A percentile compares a stretch with the other conserved stretches of the same genome.
phyloP scores from a whole-genome alignment of 208 protist genomes.

The Kentomonas sorsogonicus region DNA sequence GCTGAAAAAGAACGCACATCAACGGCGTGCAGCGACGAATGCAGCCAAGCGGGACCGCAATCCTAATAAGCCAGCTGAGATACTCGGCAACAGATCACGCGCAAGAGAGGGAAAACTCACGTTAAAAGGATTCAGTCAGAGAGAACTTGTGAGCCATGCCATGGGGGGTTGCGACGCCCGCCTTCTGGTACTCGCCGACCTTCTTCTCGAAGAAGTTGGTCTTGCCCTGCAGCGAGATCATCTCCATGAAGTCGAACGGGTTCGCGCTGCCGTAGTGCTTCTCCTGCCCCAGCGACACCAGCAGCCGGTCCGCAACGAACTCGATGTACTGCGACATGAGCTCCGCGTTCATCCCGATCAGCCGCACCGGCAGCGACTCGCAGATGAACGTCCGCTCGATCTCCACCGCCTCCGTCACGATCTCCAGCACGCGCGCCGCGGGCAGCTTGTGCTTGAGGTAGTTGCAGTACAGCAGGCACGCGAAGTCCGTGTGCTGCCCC shows the following conservation, averaged over 20 bases:
- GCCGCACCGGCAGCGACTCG: conserved; percentile 95
- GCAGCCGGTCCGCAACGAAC: conserved; percentile 98
- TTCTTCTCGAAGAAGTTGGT: conserved; percentile 99
- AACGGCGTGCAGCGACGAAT: no score
- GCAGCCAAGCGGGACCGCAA: no score
- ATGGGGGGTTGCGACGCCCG: conserved; percentile 92
- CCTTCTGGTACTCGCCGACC: conserved; percentile 98
- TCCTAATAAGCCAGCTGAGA: no score
- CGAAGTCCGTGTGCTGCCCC: conserved; percentile 99
- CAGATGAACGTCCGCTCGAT: conserved; percentile 97
- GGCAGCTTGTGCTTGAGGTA: conserved; percentile 92
- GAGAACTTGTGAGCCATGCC: conserved; percentile 82
- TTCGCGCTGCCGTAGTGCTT: conserved; percentile 97
- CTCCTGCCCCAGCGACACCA: conserved; percentile 91
- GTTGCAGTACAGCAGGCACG: conserved; percentile 94
- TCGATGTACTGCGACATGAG: conserved; percentile 99
- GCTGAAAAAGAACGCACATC: no score
- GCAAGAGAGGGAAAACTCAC: no score
- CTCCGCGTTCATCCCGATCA: conserved; percentile 99
- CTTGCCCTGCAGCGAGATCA: conserved; percentile 98
- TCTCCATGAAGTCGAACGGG: conserved; percentile 99
- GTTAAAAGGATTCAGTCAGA: conserved; percentile 92
- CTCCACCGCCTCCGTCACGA: conserved; percentile 94
- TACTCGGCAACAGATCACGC: no score
- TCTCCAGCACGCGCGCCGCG: conserved; percentile 65